Evolutionary conservation across 768 basidiomycete genomes (phyloP).

Genomic region (Fomitopsis pulvina): DNA sequence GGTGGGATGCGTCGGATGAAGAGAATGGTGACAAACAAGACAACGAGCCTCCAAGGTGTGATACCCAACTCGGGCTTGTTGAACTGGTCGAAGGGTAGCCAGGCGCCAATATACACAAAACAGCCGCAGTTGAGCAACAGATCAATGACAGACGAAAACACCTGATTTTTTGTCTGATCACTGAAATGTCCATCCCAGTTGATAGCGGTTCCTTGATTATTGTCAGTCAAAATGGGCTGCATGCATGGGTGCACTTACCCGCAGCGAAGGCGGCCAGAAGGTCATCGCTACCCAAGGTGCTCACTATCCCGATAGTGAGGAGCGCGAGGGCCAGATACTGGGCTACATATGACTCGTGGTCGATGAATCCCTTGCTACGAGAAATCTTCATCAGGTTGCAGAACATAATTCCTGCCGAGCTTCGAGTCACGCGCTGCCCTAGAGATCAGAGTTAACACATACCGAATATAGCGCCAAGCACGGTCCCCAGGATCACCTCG

Average conservation of each 20-base stretch:
- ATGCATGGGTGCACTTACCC: conserved; percentile 34
- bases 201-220: conserved; percentile 66
- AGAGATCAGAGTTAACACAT: background rate
- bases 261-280: conserved; percentile 85
- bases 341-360: conserved; percentile 81
- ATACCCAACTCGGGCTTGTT: conserved; percentile 52
- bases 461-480: conserved; percentile 57
- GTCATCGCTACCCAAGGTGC: conserved; percentile 80
- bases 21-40: conserved; percentile 64
- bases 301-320: conserved; percentile 73
- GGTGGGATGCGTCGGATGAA: conserved; percentile 75
- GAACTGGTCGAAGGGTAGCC: conserved; percentile 65
- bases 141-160: conserved; percentile 88
- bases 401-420: conserved; percentile 50
- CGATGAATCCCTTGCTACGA: conserved; percentile 56
- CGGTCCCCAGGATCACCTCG: conserved; percentile 70
- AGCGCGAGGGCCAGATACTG: conserved; percentile 73
- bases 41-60: conserved; percentile 61
- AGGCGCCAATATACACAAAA: conserved; percentile 85
- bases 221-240: background rate
- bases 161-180: conserved; percentile 71
- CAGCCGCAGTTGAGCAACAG: conserved; percentile 76
- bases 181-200: conserved; percentile 90
- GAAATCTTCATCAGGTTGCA: conserved; percentile 68
- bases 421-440: background rate